Evolutionary conservation across 148 eudicot genomes (phyloP).

Genomic region (Fagopyrum tataricum): DNA sequence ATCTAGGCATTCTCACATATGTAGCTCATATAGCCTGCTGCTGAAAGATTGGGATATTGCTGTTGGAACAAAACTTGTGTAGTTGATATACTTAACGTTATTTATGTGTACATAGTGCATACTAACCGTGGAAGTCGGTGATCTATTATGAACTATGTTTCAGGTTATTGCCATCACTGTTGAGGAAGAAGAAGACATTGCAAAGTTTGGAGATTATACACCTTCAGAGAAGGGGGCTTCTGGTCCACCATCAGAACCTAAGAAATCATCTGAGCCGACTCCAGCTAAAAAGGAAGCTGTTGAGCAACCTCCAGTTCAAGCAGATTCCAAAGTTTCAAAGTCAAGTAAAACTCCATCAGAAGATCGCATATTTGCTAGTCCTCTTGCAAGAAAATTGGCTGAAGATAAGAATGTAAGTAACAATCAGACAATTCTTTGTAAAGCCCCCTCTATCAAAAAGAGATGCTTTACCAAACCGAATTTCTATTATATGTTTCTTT

Average conservation of each 20-base stretch:
- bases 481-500: neutral
- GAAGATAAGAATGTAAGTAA: slow-evolving; percentile 71
- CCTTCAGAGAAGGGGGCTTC: slow-evolving; percentile 54
- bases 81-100: neutral
- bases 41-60: neutral
- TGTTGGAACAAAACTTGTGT: neutral
- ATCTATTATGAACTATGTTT: slow-evolving; percentile 1
- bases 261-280: slow-evolving; percentile 48
- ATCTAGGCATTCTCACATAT: neutral
- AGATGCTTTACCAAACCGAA: neutral
- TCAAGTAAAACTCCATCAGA: slow-evolving; percentile 41
- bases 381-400: slow-evolving; percentile 91
- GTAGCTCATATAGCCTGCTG: neutral
- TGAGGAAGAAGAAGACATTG: slow-evolving; percentile 80
- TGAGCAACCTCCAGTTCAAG: slow-evolving; percentile 34
- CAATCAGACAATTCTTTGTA: neutral
- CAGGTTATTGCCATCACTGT: slow-evolving; percentile 92
- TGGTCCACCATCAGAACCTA: slow-evolving; percentile 31
- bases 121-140: neutral
- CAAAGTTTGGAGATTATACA: slow-evolving; percentile 68
- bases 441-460: neutral
- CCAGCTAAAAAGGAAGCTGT: slow-evolving; percentile 48
- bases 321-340: slow-evolving; percentile 42
- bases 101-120: neutral
- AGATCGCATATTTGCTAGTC: slow-evolving; percentile 93